These are phyloP conservation scores for Agroathelia rolfsii DNA, from an alignment of 1,284 basidiomycete species.

Conservation along the genomic window DNA sequence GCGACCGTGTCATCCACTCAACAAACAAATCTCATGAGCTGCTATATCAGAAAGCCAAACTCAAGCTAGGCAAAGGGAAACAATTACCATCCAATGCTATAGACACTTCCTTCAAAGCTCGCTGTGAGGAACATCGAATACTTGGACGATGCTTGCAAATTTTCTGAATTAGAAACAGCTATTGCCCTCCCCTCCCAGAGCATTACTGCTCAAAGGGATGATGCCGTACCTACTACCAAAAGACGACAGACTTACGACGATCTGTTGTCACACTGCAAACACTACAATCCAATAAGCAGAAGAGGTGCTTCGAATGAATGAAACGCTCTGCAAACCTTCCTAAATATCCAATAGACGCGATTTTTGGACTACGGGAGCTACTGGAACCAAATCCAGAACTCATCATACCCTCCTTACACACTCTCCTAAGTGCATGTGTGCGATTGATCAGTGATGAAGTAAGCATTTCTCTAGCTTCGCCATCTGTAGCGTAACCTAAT, in stretches of 20 bases:
- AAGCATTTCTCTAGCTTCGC: constrained; percentile 11
- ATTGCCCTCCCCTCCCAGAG: constrained; percentile 86
- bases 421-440: constrained; percentile 58
- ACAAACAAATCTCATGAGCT: constrained; percentile 4
- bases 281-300: constrained; percentile 70
- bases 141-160: constrained; percentile 4
- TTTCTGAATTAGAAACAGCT: constrained; percentile 36
- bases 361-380: constrained; percentile 78
- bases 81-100: constrained; percentile 76
- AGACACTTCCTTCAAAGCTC: constrained; percentile 92
- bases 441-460: constrained; percentile 80
- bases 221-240: constrained; percentile 57
- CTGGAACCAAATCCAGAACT: constrained; percentile 56
- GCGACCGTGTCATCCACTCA: too few relatives aligned
- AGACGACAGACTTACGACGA: constrained; percentile 74
- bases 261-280: constrained; percentile 71
- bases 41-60: constrained; percentile 75
- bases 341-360: constrained; percentile 47
- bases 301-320: constrained; percentile 45
- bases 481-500: constrained; percentile 1
- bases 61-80: constrained; percentile 95
- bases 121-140: constrained; percentile 48
- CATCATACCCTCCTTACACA: constrained; percentile 46
- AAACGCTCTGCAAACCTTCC: constrained; percentile 1
- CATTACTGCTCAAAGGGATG: constrained; percentile 47